phyloP scores from a whole-genome alignment of 495 filamentous ascomycete species.

The Annulohypoxylon nitens region DNA sequence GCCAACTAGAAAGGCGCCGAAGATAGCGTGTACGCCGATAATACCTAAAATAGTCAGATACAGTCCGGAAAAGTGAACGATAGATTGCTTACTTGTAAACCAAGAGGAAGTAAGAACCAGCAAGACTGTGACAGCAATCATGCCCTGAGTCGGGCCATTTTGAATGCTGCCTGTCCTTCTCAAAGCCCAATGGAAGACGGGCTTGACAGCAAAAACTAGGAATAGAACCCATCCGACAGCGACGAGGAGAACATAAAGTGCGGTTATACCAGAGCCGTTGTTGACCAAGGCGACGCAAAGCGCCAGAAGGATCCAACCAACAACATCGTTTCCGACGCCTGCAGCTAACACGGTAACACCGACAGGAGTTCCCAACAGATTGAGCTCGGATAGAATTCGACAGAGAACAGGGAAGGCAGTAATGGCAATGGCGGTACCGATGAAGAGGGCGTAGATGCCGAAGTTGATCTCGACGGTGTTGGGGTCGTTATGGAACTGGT shows the following conservation, averaged over 20 bases:
- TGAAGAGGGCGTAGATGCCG: constrained; percentile 89
- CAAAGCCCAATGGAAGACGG: constrained; percentile 81
- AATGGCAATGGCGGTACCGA: constrained; percentile 94
- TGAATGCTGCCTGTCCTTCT: constrained; percentile 80
- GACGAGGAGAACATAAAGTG: constrained; percentile 86
- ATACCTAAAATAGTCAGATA: constrained; percentile 63
- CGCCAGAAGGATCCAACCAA: constrained; percentile 94
- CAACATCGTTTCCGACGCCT: constrained; percentile 95
- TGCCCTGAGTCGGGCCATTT: constrained; percentile 89
- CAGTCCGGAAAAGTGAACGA: background rate
- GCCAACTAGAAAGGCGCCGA: constrained; percentile 85
- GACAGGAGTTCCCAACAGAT: constrained; percentile 84
- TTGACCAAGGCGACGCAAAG: constrained; percentile 96
- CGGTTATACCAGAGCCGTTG: constrained; percentile 83
- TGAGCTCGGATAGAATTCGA: constrained; percentile 93
- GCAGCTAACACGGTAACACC: constrained; percentile 93
- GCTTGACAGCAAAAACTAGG: constrained; percentile 79
- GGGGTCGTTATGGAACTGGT: constrained; percentile 77
- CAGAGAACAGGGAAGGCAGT: constrained; percentile 97
- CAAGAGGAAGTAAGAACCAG: constrained; percentile 87
- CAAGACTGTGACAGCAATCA: constrained; percentile 85
- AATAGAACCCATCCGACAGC: constrained; percentile 83
- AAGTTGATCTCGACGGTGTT: constrained; percentile 76
- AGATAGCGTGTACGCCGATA: constrained; percentile 75
- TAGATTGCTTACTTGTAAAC: constrained; percentile 75